Evolutionary conservation across 495 filamentous ascomycete species (phyloP).

Genomic region (Collariella sp.): DNA sequence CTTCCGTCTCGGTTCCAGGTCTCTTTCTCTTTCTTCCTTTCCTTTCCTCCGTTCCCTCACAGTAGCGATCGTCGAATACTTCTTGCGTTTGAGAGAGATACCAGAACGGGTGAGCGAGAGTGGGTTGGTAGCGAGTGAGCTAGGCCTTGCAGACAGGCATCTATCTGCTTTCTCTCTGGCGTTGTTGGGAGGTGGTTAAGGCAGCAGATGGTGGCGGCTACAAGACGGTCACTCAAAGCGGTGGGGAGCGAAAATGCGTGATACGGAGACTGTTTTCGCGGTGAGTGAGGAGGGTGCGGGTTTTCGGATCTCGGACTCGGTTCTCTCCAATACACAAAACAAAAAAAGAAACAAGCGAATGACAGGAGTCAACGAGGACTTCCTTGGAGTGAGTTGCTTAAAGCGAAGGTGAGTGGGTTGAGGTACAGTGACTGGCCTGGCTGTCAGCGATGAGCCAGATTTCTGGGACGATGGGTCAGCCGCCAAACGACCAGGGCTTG

Average conservation of each 20-base stretch:
- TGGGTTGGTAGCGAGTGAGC: constrained; percentile 8
- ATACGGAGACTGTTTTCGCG: background rate
- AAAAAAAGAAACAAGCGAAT: constrained; percentile 47
- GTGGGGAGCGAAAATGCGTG: background rate
- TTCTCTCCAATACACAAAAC: constrained; percentile 31
- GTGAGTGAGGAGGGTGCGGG: constrained; percentile 12
- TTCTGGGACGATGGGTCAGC: no score
- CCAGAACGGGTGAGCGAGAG: constrained; percentile 13
- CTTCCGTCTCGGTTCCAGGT: constrained; percentile 14
- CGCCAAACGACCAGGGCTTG: no score
- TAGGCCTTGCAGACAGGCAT: constrained; percentile 20
- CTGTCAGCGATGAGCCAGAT: no score
- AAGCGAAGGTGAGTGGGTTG: constrained; percentile 44
- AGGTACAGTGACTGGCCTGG: constrained; percentile 33
- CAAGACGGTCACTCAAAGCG: constrained; percentile 9
- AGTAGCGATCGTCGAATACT: constrained; percentile 29
- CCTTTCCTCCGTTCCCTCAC: constrained; percentile 11
- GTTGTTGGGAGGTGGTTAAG: background rate
- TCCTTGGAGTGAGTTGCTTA: constrained; percentile 40
- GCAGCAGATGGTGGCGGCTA: constrained; percentile 6
- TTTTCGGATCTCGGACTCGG: constrained; percentile 13
- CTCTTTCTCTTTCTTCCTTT: constrained; percentile 12
- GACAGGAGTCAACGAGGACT: constrained; percentile 59
- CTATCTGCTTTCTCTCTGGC: constrained; percentile 7
- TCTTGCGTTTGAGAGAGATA: constrained; percentile 12